Conservation (phyloP, 805 yeast species). For the Torulaspora gathmanii region DNA sequence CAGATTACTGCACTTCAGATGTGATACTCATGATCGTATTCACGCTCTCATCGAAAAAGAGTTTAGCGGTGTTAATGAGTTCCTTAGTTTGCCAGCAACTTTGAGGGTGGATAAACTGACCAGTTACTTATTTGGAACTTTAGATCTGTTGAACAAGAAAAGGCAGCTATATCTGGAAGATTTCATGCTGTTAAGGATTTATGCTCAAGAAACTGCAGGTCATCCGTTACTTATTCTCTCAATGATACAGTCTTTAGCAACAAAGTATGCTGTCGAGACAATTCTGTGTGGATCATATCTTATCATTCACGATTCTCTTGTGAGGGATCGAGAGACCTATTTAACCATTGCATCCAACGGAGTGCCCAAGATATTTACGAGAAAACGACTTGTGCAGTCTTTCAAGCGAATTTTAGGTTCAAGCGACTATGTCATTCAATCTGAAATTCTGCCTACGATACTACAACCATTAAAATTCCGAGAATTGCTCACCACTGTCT, state of each 20-base stretch:
- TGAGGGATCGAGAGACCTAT: slow-evolving; percentile 18
- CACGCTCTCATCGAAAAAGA: slow-evolving; percentile 11
- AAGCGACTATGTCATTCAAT: slow-evolving; percentile 12
- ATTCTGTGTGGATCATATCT: slow-evolving; percentile 18
- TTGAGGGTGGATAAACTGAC: slow-evolving; percentile 18
- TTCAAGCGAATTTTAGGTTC: slow-evolving; percentile 16
- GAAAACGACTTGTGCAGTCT: slow-evolving; percentile 14
- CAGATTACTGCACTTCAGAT: slow-evolving; percentile 15
- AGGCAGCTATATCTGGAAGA: slow-evolving; percentile 17
- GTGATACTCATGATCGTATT: slow-evolving; percentile 8
- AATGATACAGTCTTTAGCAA: slow-evolving; percentile 24
- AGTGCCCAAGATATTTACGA: slow-evolving; percentile 18
- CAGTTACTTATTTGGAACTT: slow-evolving; percentile 13
- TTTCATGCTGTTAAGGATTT: slow-evolving; percentile 24
- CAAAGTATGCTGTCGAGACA: slow-evolving; percentile 15
- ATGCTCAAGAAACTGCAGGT: slow-evolving; percentile 26
- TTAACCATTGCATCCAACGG: slow-evolving; percentile 18
- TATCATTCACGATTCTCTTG: slow-evolving; percentile 17
- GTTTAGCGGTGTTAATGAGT: slow-evolving; percentile 10
- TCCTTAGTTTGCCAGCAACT: slow-evolving; percentile 17
- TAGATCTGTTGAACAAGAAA: slow-evolving; percentile 5
- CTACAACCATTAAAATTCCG: slow-evolving; percentile 15
- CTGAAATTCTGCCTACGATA: slow-evolving; percentile 16
- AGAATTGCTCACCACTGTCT: slow-evolving; percentile 14
- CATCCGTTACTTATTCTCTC: slow-evolving; percentile 21